Evolutionary conservation across 228 moss, liverwort and hornwort species (phyloP).

Genomic region (Sphagnum magellanicum): DNA sequence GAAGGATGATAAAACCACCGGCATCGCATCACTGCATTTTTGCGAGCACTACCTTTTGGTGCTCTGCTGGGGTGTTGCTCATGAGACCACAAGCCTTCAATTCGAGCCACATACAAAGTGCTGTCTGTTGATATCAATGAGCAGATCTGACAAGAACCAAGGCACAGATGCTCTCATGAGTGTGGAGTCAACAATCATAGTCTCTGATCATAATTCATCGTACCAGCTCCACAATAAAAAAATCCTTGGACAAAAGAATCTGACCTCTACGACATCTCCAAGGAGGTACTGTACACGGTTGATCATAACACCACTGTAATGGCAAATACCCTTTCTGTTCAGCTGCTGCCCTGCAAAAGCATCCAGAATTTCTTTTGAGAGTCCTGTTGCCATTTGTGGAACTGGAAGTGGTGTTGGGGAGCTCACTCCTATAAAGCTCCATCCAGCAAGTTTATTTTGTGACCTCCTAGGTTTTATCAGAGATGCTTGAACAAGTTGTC

Average conservation of each 20-base stretch:
- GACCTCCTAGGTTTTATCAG: neutral
- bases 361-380: slow-evolving; percentile 8
- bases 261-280: slow-evolving; percentile 29
- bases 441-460: neutral
- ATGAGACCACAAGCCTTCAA: slow-evolving; percentile 30
- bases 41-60: slow-evolving; percentile 7
- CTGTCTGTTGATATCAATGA: neutral
- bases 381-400: slow-evolving; percentile 13
- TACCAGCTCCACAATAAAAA: neutral
- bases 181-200: neutral
- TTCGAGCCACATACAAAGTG: slow-evolving; percentile 13
- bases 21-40: slow-evolving; percentile 20
- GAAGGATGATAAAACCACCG: slow-evolving; percentile 26
- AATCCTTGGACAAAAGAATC: neutral
- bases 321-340: slow-evolving; percentile 5
- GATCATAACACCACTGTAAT: slow-evolving; percentile 10
- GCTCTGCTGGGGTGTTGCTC: slow-evolving; percentile 9
- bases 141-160: neutral
- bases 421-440: slow-evolving; percentile 19
- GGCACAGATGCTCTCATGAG: neutral
- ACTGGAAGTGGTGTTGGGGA: slow-evolving; percentile 14
- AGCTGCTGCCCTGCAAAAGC: slow-evolving; percentile 1
- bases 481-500: neutral
- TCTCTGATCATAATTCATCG: neutral
- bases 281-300: slow-evolving; percentile 22